Base-by-base conservation (phyloP, 2,329 filamentous ascomycete genomes). In the Cordyceps tenuipes region DNA sequence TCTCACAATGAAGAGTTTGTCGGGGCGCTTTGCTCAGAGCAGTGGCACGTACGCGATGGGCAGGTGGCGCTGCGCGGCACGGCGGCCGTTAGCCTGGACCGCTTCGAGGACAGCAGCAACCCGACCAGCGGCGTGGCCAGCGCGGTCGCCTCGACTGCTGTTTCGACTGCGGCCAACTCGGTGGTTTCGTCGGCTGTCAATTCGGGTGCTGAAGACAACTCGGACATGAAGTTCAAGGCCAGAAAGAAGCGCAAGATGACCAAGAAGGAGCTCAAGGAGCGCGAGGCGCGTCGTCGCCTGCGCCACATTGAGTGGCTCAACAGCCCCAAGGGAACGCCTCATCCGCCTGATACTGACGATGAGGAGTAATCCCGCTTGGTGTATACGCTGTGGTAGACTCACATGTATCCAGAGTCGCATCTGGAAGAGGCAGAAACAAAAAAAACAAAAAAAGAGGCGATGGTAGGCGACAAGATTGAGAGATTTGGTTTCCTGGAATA, bases 1-100 rank as follows among this genome's bases (percentile, higher is more conserved):
- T 97, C 92, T 63, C 94, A 99, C 78, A 97, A 99, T 83, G 92
- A 97, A 72, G 94, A 99, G 75, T 99, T 99, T 69, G 92, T 99
- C 56, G 92, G 93, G 62, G 93, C 93, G 3, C 85, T 99, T 12
- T 94, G 94, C 76, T 90, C 89, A 4, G 95, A 99, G 79, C 92
- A 97, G 76, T 96, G 94, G 90, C 89, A 95, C 75, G 90, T 99
- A 65, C 87, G 85, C 59, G 90, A 93, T 68, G 94, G 94, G 2
- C 87, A 88, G 54, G 87, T 99, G 63, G 89, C 90, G 2, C 87
- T 92, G 76, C 91, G 91, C 72, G 91, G 90, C 67, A 85, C 86
- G 71, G 77, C 87, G 2, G 86, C 90, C 61, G 80, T 95, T 64
- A 80, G 83, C 58, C 78, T 89, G 47, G 90, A 93, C 73, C 88